Evolutionary conservation across 768 basidiomycete species (phyloP).

Genomic region (Russula sp.): DNA sequence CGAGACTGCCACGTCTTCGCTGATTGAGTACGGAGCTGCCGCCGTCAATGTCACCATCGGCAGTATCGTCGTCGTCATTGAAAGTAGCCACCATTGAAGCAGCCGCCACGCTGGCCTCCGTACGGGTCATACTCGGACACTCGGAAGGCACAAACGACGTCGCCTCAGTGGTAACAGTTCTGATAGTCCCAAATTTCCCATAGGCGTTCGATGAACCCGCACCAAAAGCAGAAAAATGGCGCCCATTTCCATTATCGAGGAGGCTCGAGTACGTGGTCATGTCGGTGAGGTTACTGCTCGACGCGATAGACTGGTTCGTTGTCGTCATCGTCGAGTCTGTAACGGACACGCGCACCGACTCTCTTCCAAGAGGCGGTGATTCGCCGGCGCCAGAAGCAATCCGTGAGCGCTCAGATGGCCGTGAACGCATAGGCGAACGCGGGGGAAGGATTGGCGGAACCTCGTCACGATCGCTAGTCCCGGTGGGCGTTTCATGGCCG

Average conservation of each 20-base stretch:
- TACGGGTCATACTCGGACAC: slow-evolving; percentile 57
- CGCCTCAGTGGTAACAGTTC: slow-evolving; percentile 78
- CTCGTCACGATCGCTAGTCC: slow-evolving; percentile 39
- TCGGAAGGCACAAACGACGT: slow-evolving; percentile 59
- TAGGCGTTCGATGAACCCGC: slow-evolving; percentile 30
- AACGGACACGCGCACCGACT: slow-evolving; percentile 32
- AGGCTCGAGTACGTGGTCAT: slow-evolving; percentile 57
- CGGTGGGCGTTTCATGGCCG: slow-evolving; percentile 24
- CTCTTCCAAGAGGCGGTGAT: slow-evolving; percentile 15
- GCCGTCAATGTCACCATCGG: slow-evolving; percentile 9
- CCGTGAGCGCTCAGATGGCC: slow-evolving; percentile 31
- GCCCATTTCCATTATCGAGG: slow-evolving; percentile 47
- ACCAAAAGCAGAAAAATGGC: slow-evolving; percentile 30
- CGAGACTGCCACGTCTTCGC: slow-evolving; percentile 29
- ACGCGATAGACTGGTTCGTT: slow-evolving; percentile 60
- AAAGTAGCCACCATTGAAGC: slow-evolving; percentile 47
- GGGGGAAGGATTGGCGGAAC: slow-evolving; percentile 45
- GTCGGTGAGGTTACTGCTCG: slow-evolving; percentile 55
- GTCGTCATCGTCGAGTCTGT: slow-evolving; percentile 48
- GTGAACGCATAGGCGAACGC: slow-evolving; percentile 53
- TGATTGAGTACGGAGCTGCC: slow-evolving; percentile 3
- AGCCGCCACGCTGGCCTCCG: slow-evolving; percentile 59
- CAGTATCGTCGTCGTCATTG: slow-evolving; percentile 39
- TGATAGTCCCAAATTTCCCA: slow-evolving; percentile 73
- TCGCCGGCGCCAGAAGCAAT: slow-evolving; percentile 3